Percentiles rank a stretch among this genome's conserved stretches.
phyloP scores from a whole-genome alignment of 2,329 filamentous ascomycete genomes.

The Didymellaceae sp. region DNA sequence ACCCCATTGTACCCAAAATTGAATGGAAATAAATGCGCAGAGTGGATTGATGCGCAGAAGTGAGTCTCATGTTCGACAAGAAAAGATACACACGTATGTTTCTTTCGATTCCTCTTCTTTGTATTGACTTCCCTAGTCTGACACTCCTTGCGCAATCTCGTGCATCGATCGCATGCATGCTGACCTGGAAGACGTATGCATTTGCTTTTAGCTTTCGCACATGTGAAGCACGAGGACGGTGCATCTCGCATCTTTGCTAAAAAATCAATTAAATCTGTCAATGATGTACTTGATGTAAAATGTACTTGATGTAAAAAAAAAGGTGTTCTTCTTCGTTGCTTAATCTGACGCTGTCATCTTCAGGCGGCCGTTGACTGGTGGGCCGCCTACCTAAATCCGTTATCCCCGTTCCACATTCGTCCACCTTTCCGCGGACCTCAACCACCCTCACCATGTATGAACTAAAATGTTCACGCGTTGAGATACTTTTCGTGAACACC shows the following conservation, averaged over 20 bases:
- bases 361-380: not conserved
- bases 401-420: not conserved
- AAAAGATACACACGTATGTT: conserved; percentile 1
- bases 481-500: conserved; percentile 19
- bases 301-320: too few species aligned
- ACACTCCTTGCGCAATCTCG: not conserved
- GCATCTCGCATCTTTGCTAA: not conserved
- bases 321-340: too few species aligned
- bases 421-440: too few species aligned
- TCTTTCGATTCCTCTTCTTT: not conserved
- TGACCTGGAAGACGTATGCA: conserved; percentile 3
- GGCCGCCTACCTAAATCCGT: conserved; percentile 1
- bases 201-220: conserved; percentile 13
- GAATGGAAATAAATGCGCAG: too few species aligned
- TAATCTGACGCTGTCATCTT: not conserved
- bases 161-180: conserved; percentile 9
- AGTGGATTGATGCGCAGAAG: too few species aligned
- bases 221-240: conserved; percentile 1
- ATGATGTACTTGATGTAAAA: too few species aligned
- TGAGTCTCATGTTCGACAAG: too few species aligned
- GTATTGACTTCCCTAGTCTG: not conserved
- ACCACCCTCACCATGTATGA: not conserved
- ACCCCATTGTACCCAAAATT: too few species aligned
- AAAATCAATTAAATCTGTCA: too few species aligned
- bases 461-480: conserved; percentile 1